Percentiles rank a stretch among this genome's conserved stretches.
These are phyloP conservation scores for Thalassiosira livingstoniorum DNA, from an alignment of 352 stramenopile genomes.

Conservation along the genomic window DNA sequence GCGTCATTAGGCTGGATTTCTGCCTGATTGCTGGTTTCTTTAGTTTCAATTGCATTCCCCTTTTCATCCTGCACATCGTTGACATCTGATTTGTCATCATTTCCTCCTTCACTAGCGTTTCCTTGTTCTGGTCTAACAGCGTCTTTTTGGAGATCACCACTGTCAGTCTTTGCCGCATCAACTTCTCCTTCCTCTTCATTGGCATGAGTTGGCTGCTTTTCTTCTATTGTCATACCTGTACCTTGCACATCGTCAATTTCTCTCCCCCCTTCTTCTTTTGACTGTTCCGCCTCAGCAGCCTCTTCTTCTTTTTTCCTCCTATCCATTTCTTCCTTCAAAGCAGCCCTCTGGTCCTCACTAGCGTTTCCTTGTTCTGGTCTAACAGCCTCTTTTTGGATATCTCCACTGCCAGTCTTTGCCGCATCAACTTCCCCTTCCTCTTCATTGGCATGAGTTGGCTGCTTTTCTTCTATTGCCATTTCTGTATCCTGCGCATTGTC, in stretches of 20 bases:
- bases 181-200: too few relatives aligned
- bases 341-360: slow-evolving; percentile 5
- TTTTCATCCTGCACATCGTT: too few relatives aligned
- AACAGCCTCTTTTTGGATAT: not conserved
- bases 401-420: not conserved
- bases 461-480: not conserved
- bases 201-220: too few relatives aligned
- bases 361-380: too few relatives aligned
- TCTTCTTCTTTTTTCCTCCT: not conserved
- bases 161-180: not conserved
- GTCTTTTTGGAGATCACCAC: not conserved
- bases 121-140: too few relatives aligned
- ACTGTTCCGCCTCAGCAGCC: not conserved
- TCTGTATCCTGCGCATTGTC: not conserved
- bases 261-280: not conserved
- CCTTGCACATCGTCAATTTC: not conserved
- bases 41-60: not conserved
- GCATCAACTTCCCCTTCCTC: too few relatives aligned
- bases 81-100: too few relatives aligned
- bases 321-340: slow-evolving; percentile 18
- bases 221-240: not conserved
- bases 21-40: not conserved
- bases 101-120: too few relatives aligned
- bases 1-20: not conserved
- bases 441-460: too few relatives aligned